Percentiles rank a stretch among this genome's conserved stretches.
phyloP scores from a whole-genome alignment of 768 basidiomycete genomes.

The Boletus insuetus region DNA sequence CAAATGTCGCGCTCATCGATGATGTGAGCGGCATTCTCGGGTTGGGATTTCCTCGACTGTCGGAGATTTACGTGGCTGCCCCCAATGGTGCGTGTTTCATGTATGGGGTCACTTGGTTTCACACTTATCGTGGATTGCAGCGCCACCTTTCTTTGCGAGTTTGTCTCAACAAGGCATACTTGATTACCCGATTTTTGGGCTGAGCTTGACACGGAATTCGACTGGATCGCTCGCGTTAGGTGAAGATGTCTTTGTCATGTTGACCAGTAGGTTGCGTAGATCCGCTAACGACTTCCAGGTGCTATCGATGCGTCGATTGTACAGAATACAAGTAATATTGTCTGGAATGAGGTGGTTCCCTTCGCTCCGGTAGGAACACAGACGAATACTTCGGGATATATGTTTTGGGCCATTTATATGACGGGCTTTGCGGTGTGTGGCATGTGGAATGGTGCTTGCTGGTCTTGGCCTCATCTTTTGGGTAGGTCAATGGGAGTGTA shows the following conservation, averaged over 20 bases:
- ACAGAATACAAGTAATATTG: slow-evolving; percentile 52
- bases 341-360: slow-evolving; percentile 73
- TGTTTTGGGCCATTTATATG: slow-evolving; percentile 73
- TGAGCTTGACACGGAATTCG: slow-evolving; percentile 57
- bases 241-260: slow-evolving; percentile 18
- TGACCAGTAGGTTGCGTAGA: neutral
- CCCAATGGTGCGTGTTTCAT: slow-evolving; percentile 45
- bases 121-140: slow-evolving; percentile 32
- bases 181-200: slow-evolving; percentile 74
- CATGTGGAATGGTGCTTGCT: neutral
- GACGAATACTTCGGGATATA: slow-evolving; percentile 62
- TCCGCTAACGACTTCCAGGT: slow-evolving; percentile 41
- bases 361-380: slow-evolving; percentile 63
- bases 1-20: slow-evolving; percentile 61
- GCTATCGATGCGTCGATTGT: slow-evolving; percentile 74
- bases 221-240: slow-evolving; percentile 67
- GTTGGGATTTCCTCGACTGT: slow-evolving; percentile 73
- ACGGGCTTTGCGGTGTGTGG: slow-evolving; percentile 48
- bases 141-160: slow-evolving; percentile 63
- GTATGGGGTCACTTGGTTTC: neutral
- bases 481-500: slow-evolving; percentile 54
- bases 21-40: slow-evolving; percentile 72
- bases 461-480: slow-evolving; percentile 3
- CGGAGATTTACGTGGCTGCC: slow-evolving; percentile 47
- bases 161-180: slow-evolving; percentile 62